Base-by-base conservation (phyloP, 192 early-diverging fungal species). In the Cetraspora pellucida region DNA sequence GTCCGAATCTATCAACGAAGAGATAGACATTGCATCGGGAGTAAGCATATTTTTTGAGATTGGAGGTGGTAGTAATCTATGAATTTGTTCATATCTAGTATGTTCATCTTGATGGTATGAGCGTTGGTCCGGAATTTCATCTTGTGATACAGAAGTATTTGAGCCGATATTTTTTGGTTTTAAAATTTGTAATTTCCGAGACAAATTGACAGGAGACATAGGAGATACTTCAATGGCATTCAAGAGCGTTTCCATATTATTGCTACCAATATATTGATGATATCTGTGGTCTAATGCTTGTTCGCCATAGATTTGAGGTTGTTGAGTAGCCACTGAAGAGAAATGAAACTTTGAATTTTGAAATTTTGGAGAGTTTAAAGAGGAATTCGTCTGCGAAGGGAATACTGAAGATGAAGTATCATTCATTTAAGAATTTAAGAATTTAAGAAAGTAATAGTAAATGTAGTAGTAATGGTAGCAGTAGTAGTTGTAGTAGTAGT, bases 1-100 rank as follows among this genome's bases (percentile, higher is more conserved):
- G 44, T 81, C 65, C 9, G 80, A 83, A 21, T 83, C 84, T n/a
- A 65, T 79, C 74, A 89, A 87, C 17, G 90, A 88, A 3, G 87
- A 89, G 66, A 91, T 95, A 2, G 77, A 80, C 25, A 85, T 96
- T 23, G 89, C 97, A 68, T 96, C 96, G 14, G 87, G 89, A 14
- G 93, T 98, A 27, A 96, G 96, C 77, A 79, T 46, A 19, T 52
- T 52, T 19, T 52, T 52, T 37, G 98, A 88, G 95, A 99, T 80
- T 98, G 97, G 97, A 92, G 94, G 77, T 89, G 63, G 63, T 65
- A 37, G 19, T n/a, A 37, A 65, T 21, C 27, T 8, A 37, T 37
- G 63, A 28, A 65, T 65, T 65, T 28, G 63, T n/a, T 65, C 50
- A 19, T 52, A 19, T 19, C 19, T 52, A 52, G 13, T 52, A 52